A percentile compares a stretch with the other conserved stretches of the same genome.
Conservation (phyloP, 345 rosid species). For the Cardiospermum halicacabum region DNA sequence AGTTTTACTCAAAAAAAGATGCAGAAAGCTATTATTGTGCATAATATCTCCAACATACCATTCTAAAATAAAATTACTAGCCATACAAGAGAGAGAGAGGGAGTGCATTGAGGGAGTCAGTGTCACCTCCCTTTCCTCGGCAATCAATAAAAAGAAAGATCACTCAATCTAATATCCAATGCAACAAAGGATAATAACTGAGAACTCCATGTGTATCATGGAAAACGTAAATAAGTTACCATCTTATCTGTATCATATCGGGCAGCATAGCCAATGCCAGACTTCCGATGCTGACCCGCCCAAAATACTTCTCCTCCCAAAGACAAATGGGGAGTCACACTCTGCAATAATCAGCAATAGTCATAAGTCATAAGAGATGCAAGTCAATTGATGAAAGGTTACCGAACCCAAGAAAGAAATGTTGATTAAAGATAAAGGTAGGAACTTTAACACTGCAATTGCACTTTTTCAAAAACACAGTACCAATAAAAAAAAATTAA, state of each 20-base stretch:
- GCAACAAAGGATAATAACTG: neutral
- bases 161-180: neutral
- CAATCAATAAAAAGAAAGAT: neutral
- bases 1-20: neutral
- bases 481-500: neutral
- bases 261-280: slow-evolving; percentile 94
- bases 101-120: neutral
- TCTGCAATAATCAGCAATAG: slow-evolving; percentile 38
- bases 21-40: neutral
- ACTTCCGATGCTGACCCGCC: slow-evolving; percentile 96
- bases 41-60: neutral
- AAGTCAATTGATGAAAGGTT: neutral
- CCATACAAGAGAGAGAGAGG: neutral
- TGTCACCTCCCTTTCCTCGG: neutral
- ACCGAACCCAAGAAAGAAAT: neutral
- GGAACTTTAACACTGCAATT: too few species aligned
- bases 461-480: neutral
- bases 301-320: slow-evolving; percentile 95
- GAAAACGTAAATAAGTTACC: slow-evolving; percentile 37
- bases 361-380: neutral
- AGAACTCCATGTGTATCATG: neutral
- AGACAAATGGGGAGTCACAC: slow-evolving; percentile 64
- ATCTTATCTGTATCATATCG: slow-evolving; percentile 89
- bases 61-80: neutral
- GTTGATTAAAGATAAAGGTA: neutral